Conservation (phyloP, 2,329 filamentous ascomycete genomes). For the Ophiostoma populinum region DNA sequence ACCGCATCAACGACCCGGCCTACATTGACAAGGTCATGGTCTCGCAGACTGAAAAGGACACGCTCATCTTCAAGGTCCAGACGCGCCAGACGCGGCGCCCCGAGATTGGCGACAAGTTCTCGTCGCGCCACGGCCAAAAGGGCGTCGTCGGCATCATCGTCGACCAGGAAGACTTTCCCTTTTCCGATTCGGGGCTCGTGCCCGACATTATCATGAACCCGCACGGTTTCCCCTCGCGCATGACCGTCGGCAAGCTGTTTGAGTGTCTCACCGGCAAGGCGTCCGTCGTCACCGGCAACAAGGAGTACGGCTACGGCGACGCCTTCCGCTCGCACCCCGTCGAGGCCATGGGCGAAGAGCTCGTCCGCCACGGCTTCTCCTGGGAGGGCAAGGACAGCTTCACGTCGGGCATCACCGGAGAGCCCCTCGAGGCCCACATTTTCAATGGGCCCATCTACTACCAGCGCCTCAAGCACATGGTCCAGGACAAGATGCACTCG, state of each 20-base stretch:
- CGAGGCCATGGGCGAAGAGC: slow-evolving; percentile 71
- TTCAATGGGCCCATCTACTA: slow-evolving; percentile 99
- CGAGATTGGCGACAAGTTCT: slow-evolving; percentile 96
- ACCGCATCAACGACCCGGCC: slow-evolving; percentile 66
- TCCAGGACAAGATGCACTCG: slow-evolving; percentile 98
- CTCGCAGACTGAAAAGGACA: slow-evolving; percentile 74
- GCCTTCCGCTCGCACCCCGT: slow-evolving; percentile 69
- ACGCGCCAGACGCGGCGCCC: slow-evolving; percentile 90
- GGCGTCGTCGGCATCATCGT: slow-evolving; percentile 95
- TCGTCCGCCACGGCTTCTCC: slow-evolving; percentile 79
- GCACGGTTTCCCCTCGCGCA: slow-evolving; percentile 96
- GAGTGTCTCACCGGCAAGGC: slow-evolving; percentile 92
- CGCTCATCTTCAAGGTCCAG: slow-evolving; percentile 78
- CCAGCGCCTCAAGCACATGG: slow-evolving; percentile 99
- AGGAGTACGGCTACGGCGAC: slow-evolving; percentile 72
- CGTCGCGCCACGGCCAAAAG: slow-evolving; percentile 94
- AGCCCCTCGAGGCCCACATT: slow-evolving; percentile 85
- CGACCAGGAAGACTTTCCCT: slow-evolving; percentile 92
- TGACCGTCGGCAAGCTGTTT: slow-evolving; percentile 97
- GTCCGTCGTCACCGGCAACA: slow-evolving; percentile 65
- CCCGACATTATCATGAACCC: slow-evolving; percentile 99
- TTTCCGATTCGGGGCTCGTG: slow-evolving; percentile 76
- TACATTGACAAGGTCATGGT: slow-evolving; percentile 97
- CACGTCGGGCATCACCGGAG: slow-evolving; percentile 86
- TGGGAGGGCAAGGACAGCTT: slow-evolving; percentile 97